Evolutionary conservation across 106 monocot species (phyloP).

Genomic region (Dioscorea alata): DNA sequence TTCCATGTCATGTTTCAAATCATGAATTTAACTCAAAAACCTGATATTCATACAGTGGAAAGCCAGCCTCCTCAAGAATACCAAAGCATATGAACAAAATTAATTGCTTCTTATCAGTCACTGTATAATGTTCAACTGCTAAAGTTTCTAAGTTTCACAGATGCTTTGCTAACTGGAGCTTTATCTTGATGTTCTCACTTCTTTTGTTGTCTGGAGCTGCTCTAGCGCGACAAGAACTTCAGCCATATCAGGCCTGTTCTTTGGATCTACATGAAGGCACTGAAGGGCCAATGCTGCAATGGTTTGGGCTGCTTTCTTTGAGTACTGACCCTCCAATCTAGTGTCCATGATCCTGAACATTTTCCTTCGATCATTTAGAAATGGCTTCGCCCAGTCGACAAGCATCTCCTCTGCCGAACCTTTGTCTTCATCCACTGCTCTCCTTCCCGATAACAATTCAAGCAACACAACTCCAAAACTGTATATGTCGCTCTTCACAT

Average conservation of each 20-base stretch:
- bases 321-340: conserved; percentile 75
- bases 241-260: conserved; percentile 43
- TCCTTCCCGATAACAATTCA: conserved; percentile 65
- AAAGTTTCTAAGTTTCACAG: too few relatives aligned
- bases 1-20: too few relatives aligned
- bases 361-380: conserved; percentile 50
- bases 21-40: too few relatives aligned
- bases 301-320: conserved; percentile 68
- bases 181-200: background rate
- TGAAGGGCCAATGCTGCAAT: conserved; percentile 49
- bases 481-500: conserved; percentile 76
- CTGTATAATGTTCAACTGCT: too few relatives aligned
- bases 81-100: too few relatives aligned
- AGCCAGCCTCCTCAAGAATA: too few relatives aligned
- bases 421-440: conserved; percentile 63
- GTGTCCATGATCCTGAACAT: conserved; percentile 90
- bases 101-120: too few relatives aligned
- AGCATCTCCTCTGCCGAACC: conserved; percentile 36
- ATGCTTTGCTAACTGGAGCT: too few relatives aligned
- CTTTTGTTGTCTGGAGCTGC: conserved; percentile 26
- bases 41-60: too few relatives aligned
- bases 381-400: conserved; percentile 80
- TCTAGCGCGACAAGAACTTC: conserved; percentile 56
- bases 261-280: conserved; percentile 63
- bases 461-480: conserved; percentile 90